Base-by-base conservation (phyloP, 169 alveolate genomes). In the Babesia ovata region DNA sequence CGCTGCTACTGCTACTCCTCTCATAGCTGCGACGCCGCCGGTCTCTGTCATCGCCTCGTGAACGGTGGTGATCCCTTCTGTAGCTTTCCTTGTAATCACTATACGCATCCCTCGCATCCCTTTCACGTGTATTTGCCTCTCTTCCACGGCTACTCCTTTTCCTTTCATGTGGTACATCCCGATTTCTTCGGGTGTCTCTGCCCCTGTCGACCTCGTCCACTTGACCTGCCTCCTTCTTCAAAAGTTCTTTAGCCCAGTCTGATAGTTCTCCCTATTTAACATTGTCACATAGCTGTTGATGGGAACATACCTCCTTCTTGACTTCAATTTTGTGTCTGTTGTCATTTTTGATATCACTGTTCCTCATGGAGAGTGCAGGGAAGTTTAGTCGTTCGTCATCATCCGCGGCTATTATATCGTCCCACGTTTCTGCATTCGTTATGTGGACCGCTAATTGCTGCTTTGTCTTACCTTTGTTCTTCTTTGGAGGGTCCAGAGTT, bases 291-390 rank as follows among this genome's bases (percentile, higher is more conserved):
- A 58, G 10, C 28, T 2, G 28, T 11, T 0, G 12, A 6, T 26
- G 9, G 26, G 21, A 45, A 24, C 62, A 2, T 45, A 74, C 84
- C 33, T 74, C 84, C 19, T 53, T 49, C 53, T 57, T 71, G 19
- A 45, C 53, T 73, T 73, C 85, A 3, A 66, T 44, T 46, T 49
- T 33, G 46, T 44, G 59, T 2, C 19, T n/a, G 21, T 39, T 71
- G n/a, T 63, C 62, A 3, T 59, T 57, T 8, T 74, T 45, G 19
- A 33, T 52, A 9, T 72, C 78, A 13, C 33, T 73, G 48, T 82
- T 82, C 52, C 74, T 82, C 52, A 82, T 52, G 29, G 85, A 45
- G 16, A 82, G 79, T 26, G 89, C 89, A 42, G 89, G 89, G 45
- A 82, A 82, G 75, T 72, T 79, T 4, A 57, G 66, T 10, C 70